phyloP scores from a whole-genome alignment of 2,329 filamentous ascomycete genomes.

The Trichoderma semiorbis region DNA sequence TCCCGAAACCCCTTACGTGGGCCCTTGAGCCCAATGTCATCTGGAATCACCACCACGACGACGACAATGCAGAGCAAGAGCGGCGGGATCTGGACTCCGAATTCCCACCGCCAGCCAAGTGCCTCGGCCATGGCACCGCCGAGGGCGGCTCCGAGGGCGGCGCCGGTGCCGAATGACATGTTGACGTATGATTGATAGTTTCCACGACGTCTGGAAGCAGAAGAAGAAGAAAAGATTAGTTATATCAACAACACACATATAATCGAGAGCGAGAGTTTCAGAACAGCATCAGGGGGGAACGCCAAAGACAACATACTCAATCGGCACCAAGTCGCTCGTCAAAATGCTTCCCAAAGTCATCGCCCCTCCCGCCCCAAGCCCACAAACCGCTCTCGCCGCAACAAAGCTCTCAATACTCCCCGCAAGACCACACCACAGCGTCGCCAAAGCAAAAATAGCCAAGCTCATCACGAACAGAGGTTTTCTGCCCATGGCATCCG shows the following conservation, averaged over 20 bases:
- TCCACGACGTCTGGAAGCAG: constrained; percentile 48
- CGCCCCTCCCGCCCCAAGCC: constrained; percentile 69
- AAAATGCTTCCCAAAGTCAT: constrained; percentile 68
- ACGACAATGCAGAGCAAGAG: constrained; percentile 46
- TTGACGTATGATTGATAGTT: constrained; percentile 71
- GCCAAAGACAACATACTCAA: constrained; percentile 51
- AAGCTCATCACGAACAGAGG: constrained; percentile 61
- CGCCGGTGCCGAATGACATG: constrained; percentile 57
- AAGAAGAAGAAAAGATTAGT: background rate
- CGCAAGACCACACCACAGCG: constrained; percentile 66
- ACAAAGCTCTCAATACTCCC: constrained; percentile 67
- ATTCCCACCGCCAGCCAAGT: constrained; percentile 72
- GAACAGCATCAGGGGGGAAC: background rate
- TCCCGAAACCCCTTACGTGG: constrained; percentile 43
- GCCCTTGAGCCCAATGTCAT: constrained; percentile 48
- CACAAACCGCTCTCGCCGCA: constrained; percentile 65
- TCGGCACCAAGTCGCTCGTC: constrained; percentile 69
- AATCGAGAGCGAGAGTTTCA: background rate
- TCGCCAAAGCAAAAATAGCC: constrained; percentile 61
- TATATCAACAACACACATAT: background rate
- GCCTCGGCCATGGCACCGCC: constrained; percentile 67
- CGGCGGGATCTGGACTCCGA: constrained; percentile 57
- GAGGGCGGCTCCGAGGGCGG: constrained; percentile 61
- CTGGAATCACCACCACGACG: constrained; percentile 48
- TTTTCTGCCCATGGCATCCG: constrained; percentile 69